Percentiles rank a stretch among this genome's conserved stretches.
Conservation (phyloP, 371 early-diverging fungal genomes). For the Coemansia linderi region DNA sequence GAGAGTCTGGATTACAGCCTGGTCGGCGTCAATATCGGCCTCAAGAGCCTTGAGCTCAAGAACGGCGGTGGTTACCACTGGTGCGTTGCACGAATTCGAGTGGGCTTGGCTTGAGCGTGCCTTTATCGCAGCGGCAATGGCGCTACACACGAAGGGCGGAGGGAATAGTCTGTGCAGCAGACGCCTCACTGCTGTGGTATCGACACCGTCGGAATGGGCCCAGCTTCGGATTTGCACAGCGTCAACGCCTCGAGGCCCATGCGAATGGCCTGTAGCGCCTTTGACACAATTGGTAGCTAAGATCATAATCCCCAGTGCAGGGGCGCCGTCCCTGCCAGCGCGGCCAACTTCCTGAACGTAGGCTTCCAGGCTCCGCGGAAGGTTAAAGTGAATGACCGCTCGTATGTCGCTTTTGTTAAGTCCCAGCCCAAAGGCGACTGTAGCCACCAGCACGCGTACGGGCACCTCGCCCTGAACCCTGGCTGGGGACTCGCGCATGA, state of each 20-base stretch:
- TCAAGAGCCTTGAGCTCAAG: slow-evolving; percentile 30
- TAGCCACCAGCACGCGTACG: slow-evolving; percentile 73
- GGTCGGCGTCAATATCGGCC: slow-evolving; percentile 28
- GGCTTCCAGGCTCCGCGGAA: slow-evolving; percentile 80
- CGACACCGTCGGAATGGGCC: slow-evolving; percentile 63
- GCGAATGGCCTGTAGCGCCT: not conserved
- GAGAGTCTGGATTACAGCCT: slow-evolving; percentile 52
- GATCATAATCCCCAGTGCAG: slow-evolving; percentile 68
- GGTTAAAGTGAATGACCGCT: slow-evolving; percentile 76
- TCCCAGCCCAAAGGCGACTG: slow-evolving; percentile 86
- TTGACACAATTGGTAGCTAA: slow-evolving; percentile 52
- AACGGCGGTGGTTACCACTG: slow-evolving; percentile 21
- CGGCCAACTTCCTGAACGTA: slow-evolving; percentile 87
- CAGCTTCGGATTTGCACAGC: slow-evolving; percentile 65
- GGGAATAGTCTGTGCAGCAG: slow-evolving; percentile 50
- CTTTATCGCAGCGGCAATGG: slow-evolving; percentile 4
- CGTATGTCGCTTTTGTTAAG: slow-evolving; percentile 81
- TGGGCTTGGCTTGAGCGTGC: not conserved
- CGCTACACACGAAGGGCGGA: slow-evolving; percentile 19
- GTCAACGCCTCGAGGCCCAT: slow-evolving; percentile 59
- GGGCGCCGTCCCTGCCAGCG: slow-evolving; percentile 77
- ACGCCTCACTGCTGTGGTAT: slow-evolving; percentile 56
- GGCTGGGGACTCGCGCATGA: slow-evolving; percentile 55
- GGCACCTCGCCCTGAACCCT: not conserved
- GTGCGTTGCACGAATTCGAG: slow-evolving; percentile 16